Percentiles rank a stretch among this genome's conserved stretches.
Conservation (phyloP, 2,329 filamentous ascomycete species). For the Fonsecaea pugnacius region DNA sequence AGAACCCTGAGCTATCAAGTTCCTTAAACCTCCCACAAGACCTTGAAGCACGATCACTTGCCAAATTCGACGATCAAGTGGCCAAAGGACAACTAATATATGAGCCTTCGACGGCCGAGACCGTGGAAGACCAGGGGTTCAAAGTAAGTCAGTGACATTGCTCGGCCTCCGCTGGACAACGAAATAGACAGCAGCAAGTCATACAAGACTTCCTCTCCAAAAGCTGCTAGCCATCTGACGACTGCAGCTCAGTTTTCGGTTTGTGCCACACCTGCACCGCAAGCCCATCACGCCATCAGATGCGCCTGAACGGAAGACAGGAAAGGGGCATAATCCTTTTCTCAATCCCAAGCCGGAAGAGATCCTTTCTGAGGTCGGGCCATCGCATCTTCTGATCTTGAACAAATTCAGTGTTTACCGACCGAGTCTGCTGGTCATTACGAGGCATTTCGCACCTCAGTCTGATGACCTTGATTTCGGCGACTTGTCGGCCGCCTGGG, state of each 20-base stretch:
- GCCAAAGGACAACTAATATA: conserved; percentile 35
- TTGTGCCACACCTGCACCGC: conserved; percentile 35
- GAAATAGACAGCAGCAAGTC: not conserved
- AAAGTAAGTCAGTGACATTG: conserved; percentile 28
- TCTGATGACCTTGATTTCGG: conserved; percentile 44
- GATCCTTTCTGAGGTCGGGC: conserved; percentile 34
- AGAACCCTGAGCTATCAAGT: not conserved
- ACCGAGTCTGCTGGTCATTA: conserved; percentile 48
- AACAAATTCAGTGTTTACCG: conserved; percentile 40
- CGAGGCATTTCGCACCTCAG: conserved; percentile 46
- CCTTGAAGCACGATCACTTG: conserved; percentile 37
- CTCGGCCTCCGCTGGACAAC: not conserved
- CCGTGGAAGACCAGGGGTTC: conserved; percentile 37
- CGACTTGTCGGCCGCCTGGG: conserved; percentile 47
- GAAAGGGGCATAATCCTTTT: conserved; percentile 36
- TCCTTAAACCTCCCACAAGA: conserved; percentile 36
- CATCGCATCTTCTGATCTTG: conserved; percentile 36
- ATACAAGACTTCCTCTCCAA: not conserved
- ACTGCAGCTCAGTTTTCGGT: conserved; percentile 35
- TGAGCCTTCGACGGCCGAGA: conserved; percentile 34
- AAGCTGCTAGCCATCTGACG: not conserved
- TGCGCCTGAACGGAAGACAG: conserved; percentile 36
- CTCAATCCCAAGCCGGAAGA: conserved; percentile 37
- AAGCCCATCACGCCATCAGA: conserved; percentile 38
- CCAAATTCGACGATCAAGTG: conserved; percentile 37